Evolutionary conservation across 2,329 filamentous ascomycete species (phyloP).

Genomic region (Aureobasidium subglaciale): DNA sequence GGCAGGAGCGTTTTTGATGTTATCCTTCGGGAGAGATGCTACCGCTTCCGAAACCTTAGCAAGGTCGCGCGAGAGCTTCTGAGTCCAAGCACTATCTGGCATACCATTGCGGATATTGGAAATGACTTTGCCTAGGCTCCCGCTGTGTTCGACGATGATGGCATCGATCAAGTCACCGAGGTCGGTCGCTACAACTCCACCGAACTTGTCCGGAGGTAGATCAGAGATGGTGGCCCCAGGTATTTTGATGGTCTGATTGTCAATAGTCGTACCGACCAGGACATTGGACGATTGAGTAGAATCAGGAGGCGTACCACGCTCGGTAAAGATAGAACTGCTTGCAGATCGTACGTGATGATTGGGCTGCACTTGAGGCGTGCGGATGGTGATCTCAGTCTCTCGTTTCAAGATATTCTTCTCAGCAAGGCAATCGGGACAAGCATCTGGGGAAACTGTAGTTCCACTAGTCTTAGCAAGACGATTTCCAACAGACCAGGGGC

Average conservation of each 20-base stretch:
- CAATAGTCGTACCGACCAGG: constrained; percentile 15
- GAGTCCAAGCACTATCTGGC: constrained; percentile 19
- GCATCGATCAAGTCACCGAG: constrained; percentile 33
- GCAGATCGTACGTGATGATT: neutral
- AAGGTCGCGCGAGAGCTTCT: constrained; percentile 24
- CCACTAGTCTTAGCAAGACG: constrained; percentile 19
- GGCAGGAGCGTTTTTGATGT: constrained; percentile 19
- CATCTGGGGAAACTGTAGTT: constrained; percentile 19
- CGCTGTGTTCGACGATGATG: constrained; percentile 35
- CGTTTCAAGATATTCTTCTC: constrained; percentile 24
- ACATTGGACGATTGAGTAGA: constrained; percentile 6
- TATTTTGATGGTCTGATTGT: constrained; percentile 17
- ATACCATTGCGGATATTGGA: constrained; percentile 28
- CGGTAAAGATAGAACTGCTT: constrained; percentile 13
- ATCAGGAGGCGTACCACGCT: constrained; percentile 14
- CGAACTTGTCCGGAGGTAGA: constrained; percentile 18
- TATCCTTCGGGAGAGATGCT: constrained; percentile 20
- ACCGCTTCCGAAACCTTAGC: constrained; percentile 22
- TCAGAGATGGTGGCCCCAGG: constrained; percentile 16
- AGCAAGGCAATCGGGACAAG: constrained; percentile 27
- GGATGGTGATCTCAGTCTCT: constrained; percentile 16
- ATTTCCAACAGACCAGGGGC: constrained; percentile 22
- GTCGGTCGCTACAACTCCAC: constrained; percentile 26
- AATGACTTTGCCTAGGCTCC: constrained; percentile 33
- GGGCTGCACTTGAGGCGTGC: neutral